These are phyloP conservation scores for Ceratobasidium sp. DNA, from an alignment of 1,284 basidiomycete species.

Conservation along the genomic window DNA sequence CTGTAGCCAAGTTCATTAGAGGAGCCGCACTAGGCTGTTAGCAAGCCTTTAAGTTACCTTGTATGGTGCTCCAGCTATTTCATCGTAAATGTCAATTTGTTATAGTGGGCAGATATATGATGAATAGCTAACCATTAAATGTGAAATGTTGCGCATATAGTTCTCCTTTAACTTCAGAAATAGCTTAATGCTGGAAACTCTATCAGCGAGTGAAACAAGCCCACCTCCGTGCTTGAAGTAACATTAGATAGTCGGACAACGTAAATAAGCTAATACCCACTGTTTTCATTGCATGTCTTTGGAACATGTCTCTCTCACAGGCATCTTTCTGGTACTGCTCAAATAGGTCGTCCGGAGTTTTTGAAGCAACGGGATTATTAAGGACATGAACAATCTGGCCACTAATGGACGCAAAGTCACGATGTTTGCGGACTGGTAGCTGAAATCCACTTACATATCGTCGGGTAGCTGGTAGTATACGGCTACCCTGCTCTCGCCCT, in stretches of 20 bases:
- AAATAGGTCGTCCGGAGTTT: slow-evolving; percentile 18
- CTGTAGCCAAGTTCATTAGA: background rate
- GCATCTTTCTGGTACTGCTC: slow-evolving; percentile 38
- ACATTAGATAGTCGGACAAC: slow-evolving; percentile 5
- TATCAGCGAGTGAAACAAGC: background rate
- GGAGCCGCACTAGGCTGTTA: background rate
- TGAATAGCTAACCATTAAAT: slow-evolving; percentile 29
- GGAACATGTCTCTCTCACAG: slow-evolving; percentile 26
- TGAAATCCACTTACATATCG: background rate
- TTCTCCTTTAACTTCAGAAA: slow-evolving; percentile 31
- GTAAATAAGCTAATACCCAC: background rate
- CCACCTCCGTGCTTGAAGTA: slow-evolving; percentile 33
- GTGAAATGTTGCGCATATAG: slow-evolving; percentile 44
- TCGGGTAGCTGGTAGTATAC: slow-evolving; percentile 29
- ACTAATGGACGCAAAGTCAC: slow-evolving; percentile 6
- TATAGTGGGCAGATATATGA: background rate
- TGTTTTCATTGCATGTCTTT: slow-evolving; percentile 42
- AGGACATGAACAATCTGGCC: slow-evolving; percentile 40
- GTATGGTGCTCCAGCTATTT: slow-evolving; percentile 39
- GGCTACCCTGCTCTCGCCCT: slow-evolving; percentile 10
- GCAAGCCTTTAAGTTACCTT: slow-evolving; percentile 18
- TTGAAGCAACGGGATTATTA: slow-evolving; percentile 30
- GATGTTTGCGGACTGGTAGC: background rate
- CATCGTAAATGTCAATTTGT: background rate
- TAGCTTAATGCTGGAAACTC: background rate